Evolutionary conservation across 1,284 basidiomycete genomes (phyloP), one percentile per base, ranked within the genome.

Genomic region (Cutaneotrichosporon mucoides): DNA sequence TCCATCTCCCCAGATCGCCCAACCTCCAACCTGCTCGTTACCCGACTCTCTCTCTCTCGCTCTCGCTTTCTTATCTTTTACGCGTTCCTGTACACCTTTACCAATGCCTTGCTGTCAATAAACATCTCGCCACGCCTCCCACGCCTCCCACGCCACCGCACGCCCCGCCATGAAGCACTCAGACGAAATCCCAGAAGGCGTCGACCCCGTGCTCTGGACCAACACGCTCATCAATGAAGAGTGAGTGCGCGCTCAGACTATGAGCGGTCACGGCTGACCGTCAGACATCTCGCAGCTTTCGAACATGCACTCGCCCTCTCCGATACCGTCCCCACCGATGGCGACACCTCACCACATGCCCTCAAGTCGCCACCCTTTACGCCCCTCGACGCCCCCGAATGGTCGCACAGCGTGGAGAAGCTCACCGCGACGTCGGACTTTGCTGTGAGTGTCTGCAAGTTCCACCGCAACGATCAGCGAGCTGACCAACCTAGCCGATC

Each of bases 401-500:
- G 63, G 63, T 13, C 44, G 3, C 42, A 24, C 5, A 48, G 48
- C 4, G 81, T 85, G 36, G 82, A 87, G 70, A 92, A 91, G 78
- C 85, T 96, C 12, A 87, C 89, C 54, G 92, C 92, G 0, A 80
- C 94, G 47, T 91, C 88, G 9, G 93, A 96, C 76, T 97, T 95
- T 73, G 93, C 93, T 1, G 75, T 76, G 48, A 62, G 75, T 69
- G 15, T 8, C 11, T 33, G 36, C 10, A 15, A 8, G 15, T 9
- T 37, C 33, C 13, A 24, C 16, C 34, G 10, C 38, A 24, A 10
- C 2, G 12, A 33, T 7, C 33, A 12, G 36, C 46, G 24, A 44
- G n/a, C 50, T 55, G 53, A 54, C 57, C 24, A 24, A 37, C 61
- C 51, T 38, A 76, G 75, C 93, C 93, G 0, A 86, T 97, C 15